Base-by-base conservation (phyloP, 1,139 yeast species). In the Protomyces macrosporus region DNA sequence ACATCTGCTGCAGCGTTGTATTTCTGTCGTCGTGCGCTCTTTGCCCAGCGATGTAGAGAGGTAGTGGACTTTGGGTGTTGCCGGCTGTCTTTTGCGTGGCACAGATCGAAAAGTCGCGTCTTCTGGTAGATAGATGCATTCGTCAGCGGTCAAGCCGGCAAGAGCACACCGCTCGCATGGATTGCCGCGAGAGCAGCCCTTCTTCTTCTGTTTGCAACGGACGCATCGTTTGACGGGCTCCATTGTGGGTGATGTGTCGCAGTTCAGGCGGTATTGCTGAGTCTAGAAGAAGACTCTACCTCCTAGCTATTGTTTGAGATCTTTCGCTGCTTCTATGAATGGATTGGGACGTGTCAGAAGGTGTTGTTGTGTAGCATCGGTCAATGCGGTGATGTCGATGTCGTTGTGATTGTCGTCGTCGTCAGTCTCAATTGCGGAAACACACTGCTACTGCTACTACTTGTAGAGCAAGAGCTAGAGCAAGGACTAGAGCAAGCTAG, bases 121-220 rank as follows among this genome's bases (percentile, higher is more conserved):
- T 48, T 55, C 53, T 4, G 53, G 56, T 37, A 58, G 62, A 40
- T 58, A 58, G 53, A 58, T 45, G 39, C 62, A 58, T 34, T 58
- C 62, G 2, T 39, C 62, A 14, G 62, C 56, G 34, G 53, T 42
- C 33, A 58, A 51, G 35, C 62, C 62, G 16, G 62, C 62, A 51
- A 58, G 16, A 14, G 62, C 62, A 35, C 62, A 58, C 33, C 62
- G 42, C 35, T 58, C 62, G 35, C 62, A 58, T 2, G 62, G 62
- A 40, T 34, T 52, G 51, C 62, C 62, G 35, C 62, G 53, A 32
- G 62, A 58, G 50, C 62, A 58, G 45, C 62, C 62, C 62, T 58
- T 58, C 53, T 58, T 58, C 62, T 58, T 58, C 12, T 55, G 53
- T 35, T 58, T 58, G 56, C 62, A 58, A 7, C 62, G 35, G 14